A percentile compares a stretch with the other conserved stretches of the same genome.
Evolutionary conservation across 2,329 filamentous ascomycete species (phyloP).

Genomic region (Microcyclosporella mali): DNA sequence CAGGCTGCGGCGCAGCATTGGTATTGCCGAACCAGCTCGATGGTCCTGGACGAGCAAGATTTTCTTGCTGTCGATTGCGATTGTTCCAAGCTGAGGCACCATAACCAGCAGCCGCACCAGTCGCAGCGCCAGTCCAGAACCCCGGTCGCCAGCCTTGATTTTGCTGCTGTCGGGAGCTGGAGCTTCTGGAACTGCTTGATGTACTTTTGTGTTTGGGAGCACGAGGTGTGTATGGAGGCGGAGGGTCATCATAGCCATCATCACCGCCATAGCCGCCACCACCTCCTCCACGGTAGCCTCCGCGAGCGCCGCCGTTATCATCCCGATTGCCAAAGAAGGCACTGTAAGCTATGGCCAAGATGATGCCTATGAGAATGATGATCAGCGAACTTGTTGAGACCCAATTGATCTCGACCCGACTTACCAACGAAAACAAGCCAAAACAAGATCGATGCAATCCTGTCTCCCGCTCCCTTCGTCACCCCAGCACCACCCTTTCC

Average conservation of each 20-base stretch:
- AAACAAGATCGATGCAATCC: constrained; percentile 45
- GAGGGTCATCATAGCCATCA: constrained; percentile 45
- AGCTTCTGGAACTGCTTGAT: neutral
- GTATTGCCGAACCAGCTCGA: constrained; percentile 24
- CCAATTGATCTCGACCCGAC: constrained; percentile 4
- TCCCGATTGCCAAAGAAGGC: constrained; percentile 18
- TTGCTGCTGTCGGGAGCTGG: constrained; percentile 3
- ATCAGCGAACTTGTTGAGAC: neutral
- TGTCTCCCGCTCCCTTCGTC: constrained; percentile 13
- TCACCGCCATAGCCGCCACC: constrained; percentile 37
- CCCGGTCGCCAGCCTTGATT: constrained; percentile 60
- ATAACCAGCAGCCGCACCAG: constrained; percentile 52
- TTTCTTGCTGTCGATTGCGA: constrained; percentile 16
- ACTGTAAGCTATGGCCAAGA: constrained; percentile 26
- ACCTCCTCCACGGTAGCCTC: constrained; percentile 32
- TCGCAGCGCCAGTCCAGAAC: constrained; percentile 65
- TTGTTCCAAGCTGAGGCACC: constrained; percentile 18
- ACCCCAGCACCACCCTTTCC: neutral
- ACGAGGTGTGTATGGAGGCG: constrained; percentile 42
- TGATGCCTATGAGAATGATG: constrained; percentile 20
- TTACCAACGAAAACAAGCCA: constrained; percentile 52
- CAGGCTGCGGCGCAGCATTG: constrained; percentile 5
- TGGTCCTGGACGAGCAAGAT: constrained; percentile 31
- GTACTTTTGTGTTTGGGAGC: constrained; percentile 14
- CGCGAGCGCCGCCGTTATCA: constrained; percentile 5